Evolutionary conservation across 495 filamentous ascomycete species (phyloP), one percentile per base, ranked within the genome.

Genomic region (Zalerion maritima): DNA sequence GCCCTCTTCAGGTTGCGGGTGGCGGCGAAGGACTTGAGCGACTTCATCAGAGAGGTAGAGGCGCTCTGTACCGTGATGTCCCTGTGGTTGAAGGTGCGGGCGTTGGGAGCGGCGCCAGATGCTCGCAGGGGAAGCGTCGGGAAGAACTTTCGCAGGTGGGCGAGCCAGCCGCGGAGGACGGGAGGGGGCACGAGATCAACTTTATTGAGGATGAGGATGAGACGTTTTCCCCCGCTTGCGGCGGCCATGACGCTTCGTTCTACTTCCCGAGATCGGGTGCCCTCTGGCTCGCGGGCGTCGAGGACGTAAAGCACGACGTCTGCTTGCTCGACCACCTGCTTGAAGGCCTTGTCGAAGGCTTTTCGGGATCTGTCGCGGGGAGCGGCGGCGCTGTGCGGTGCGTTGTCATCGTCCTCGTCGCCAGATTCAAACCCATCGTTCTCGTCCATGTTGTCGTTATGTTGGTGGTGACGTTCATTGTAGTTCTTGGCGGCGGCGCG

Each of bases 121-220:
- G 87, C 86, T 43, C 85, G 82, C 14, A 96, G 71, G 0, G 87
- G 87, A 13, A 96, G 66, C 1, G 87, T 93, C 18, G 87, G 87
- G 66, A 94, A 94, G 54, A 75, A 92, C 33, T 84, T 73, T 31
- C 83, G 76, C 39, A 96, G 69, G 52, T 94, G 75, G 28, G 65
- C 47, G 37, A 96, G 67, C 87, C 87, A 96, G 35, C 55, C 64
- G 51, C 81, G 82, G 26, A 92, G 70, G 14, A 86, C 79, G 2
- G 69, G 52, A 2, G 81, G 72, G 7, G 87, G 87, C 18, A 94
- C 67, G 18, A 96, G 70, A 48, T 96, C 87, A 49, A 93, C 89
- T 65, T 96, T 96, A 73, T 96, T 96, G 37, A 96, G 64, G 32
- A 96, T 75, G 34, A 96, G 73, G 37, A 96, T 91, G 26, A 96